phyloP scores from a whole-genome alignment of 257 asterid species.

The Cinchona pubescens region DNA sequence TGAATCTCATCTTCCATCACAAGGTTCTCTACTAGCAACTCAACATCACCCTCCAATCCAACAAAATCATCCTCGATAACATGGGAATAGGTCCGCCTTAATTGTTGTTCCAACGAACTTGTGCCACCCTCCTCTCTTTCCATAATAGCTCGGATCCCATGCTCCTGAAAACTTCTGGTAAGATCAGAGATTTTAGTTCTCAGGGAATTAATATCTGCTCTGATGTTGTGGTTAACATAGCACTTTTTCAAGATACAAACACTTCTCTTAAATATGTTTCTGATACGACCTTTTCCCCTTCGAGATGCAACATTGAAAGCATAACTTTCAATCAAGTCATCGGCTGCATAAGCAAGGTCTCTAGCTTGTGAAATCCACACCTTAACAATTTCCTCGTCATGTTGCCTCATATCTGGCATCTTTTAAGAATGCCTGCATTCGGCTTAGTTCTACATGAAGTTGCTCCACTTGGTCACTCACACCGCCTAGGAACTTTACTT shows the following conservation, averaged over 20 bases:
- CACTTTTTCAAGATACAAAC: background rate
- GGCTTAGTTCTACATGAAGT: conserved; percentile 3
- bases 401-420: conserved; percentile 8
- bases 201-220: background rate
- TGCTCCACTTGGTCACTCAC: background rate
- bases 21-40: background rate
- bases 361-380: conserved; percentile 1
- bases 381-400: background rate
- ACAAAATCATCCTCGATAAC: background rate
- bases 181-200: background rate
- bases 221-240: background rate
- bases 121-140: background rate
- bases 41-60: background rate
- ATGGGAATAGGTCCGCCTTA: background rate
- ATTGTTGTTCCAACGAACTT: no score
- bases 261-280: background rate
- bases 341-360: conserved; percentile 13
- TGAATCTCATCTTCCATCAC: background rate
- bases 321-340: background rate
- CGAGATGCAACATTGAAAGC: background rate
- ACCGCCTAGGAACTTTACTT: background rate
- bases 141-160: background rate
- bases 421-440: conserved; percentile 1
- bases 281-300: no score
- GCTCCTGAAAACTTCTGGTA: background rate